These are phyloP conservation scores for Leccinum pachyderme DNA, from an alignment of 1,284 basidiomycete genomes.

Conservation along the genomic window DNA sequence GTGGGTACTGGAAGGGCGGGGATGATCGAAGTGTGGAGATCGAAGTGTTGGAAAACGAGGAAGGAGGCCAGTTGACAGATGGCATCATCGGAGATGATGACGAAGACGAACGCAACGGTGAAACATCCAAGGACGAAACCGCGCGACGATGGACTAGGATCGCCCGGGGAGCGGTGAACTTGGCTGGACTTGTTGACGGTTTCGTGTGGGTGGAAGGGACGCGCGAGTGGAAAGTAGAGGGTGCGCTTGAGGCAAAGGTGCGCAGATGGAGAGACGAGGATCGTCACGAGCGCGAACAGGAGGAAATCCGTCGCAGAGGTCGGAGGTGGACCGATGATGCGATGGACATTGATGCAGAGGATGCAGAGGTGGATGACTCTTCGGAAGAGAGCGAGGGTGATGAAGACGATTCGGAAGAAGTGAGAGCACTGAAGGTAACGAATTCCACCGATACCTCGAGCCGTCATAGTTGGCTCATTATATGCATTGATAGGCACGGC, in stretches of 20 bases:
- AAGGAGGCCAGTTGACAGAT: conserved; percentile 60
- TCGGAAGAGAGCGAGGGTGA: conserved; percentile 56
- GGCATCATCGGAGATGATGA: conserved; percentile 80
- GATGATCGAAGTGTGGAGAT: conserved; percentile 71
- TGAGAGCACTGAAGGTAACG: conserved; percentile 72
- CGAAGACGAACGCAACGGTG: conserved; percentile 42
- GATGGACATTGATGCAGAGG: conserved; percentile 66
- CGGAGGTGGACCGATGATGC: conserved; percentile 63
- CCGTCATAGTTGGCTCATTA: conserved; percentile 9
- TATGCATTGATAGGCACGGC: conserved; percentile 51
- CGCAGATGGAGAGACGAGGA: conserved; percentile 70
- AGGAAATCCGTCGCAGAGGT: conserved; percentile 61
- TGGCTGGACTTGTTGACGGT: conserved; percentile 75
- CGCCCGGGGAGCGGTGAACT: conserved; percentile 65
- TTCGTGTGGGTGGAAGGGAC: conserved; percentile 66
- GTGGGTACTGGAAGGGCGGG: conserved; percentile 84
- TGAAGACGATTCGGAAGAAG: conserved; percentile 68
- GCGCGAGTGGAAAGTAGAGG: conserved; percentile 66
- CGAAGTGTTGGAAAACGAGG: conserved; percentile 71
- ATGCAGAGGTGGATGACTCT: conserved; percentile 34
- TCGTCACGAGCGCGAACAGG: conserved; percentile 58
- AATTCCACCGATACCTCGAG: background rate
- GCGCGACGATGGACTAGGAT: conserved; percentile 72
- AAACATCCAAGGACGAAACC: conserved; percentile 25
- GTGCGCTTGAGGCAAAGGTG: conserved; percentile 68